These are phyloP conservation scores for Solanum hybrid DNA, from an alignment of 305 asterid genomes.

Conservation along the genomic window DNA sequence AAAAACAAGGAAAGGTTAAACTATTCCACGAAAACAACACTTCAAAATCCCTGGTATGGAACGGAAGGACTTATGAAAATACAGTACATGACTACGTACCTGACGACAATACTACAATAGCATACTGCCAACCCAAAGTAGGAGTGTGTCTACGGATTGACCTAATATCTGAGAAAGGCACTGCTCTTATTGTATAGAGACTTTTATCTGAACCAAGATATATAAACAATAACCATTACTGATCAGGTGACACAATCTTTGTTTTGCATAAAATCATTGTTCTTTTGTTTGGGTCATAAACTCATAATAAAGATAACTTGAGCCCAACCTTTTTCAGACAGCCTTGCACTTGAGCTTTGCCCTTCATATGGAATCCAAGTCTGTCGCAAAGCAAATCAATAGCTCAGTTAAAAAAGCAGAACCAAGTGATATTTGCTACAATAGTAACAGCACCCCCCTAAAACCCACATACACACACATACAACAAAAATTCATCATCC, in stretches of 20 bases:
- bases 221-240: constrained; percentile 9
- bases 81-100: constrained; percentile 28
- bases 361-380: constrained; percentile 99
- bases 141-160: constrained; percentile 89
- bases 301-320: neutral
- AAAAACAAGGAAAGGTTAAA: neutral
- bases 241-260: constrained; percentile 6
- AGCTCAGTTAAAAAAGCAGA: neutral
- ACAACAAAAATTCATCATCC: neutral
- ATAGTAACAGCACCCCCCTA: neutral
- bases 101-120: constrained; percentile 79
- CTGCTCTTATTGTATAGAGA: constrained; percentile 81
- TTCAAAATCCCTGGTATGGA: neutral
- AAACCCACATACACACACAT: neutral
- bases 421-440: neutral
- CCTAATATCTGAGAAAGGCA: constrained; percentile 72
- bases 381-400: constrained; percentile 22
- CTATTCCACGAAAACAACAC: neutral
- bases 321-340: constrained; percentile 77
- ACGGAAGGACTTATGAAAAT: neutral
- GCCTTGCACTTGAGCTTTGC: constrained; percentile 64
- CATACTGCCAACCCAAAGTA: constrained; percentile 82
- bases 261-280: neutral
- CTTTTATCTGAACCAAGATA: constrained; percentile 66
- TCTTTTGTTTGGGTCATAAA: neutral